A percentile compares a stretch with the other conserved stretches of the same genome.
Evolutionary conservation across 1,139 yeast genomes (phyloP).

Genomic region (Candida neerlandica): DNA sequence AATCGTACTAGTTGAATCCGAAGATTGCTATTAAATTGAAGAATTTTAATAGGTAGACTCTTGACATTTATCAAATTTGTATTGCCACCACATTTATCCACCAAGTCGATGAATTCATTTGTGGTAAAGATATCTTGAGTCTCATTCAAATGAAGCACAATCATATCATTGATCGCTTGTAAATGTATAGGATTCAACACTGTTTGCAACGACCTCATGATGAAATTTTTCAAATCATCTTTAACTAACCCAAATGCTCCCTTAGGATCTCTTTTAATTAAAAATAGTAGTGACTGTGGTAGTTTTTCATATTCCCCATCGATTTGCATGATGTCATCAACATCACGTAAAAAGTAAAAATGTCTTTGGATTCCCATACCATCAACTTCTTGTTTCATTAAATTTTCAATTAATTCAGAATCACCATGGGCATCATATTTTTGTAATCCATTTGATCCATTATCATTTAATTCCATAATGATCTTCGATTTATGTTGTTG

Average conservation of each 20-base stretch:
- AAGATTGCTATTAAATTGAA: constrained; percentile 13
- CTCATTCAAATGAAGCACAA: not conserved
- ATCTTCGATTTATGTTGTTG: constrained; percentile 15
- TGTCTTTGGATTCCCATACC: constrained; percentile 13
- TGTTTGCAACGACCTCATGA: constrained; percentile 5
- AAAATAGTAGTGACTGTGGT: constrained; percentile 6
- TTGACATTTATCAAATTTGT: not conserved
- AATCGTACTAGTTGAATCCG: constrained; percentile 15
- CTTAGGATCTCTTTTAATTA: constrained; percentile 6
- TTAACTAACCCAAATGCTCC: constrained; percentile 2
- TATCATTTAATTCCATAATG: constrained; percentile 29
- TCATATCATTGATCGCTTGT: constrained; percentile 3
- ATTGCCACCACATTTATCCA: constrained; percentile 6
- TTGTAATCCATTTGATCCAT: constrained; percentile 23
- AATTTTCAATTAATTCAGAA: constrained; percentile 14
- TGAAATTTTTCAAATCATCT: constrained; percentile 3
- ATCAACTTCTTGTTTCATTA: constrained; percentile 11
- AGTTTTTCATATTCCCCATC: constrained; percentile 2
- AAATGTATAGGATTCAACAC: constrained; percentile 8
- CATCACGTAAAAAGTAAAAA: constrained; percentile 18
- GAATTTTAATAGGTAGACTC: constrained; percentile 15
- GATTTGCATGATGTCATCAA: constrained; percentile 1
- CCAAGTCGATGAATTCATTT: constrained; percentile 3
- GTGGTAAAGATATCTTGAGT: not conserved
- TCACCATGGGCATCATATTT: constrained; percentile 7